Conservation (phyloP, 2,329 filamentous ascomycete genomes). For the Penicillium sp. region DNA sequence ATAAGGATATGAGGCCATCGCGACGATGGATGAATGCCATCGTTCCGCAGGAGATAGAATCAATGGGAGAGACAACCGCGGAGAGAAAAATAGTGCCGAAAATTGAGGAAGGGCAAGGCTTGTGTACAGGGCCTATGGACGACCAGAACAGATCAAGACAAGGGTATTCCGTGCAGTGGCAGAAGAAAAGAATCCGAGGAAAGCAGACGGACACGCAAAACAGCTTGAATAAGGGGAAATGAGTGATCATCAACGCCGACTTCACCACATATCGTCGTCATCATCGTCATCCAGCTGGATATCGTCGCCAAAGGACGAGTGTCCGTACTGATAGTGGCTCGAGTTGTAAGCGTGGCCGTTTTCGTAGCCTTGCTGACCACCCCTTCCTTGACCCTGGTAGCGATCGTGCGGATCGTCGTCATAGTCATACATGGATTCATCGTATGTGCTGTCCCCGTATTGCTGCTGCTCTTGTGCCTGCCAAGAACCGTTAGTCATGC, state of each 20-base stretch:
- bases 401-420: constrained; percentile 45
- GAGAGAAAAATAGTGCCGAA: background rate
- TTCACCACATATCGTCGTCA: constrained; percentile 54
- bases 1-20: background rate
- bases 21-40: background rate
- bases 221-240: constrained; percentile 16
- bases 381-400: constrained; percentile 40
- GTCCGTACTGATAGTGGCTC: constrained; percentile 42
- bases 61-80: background rate
- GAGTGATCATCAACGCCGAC: constrained; percentile 23
- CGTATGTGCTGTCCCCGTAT: constrained; percentile 46
- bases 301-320: constrained; percentile 45
- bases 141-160: constrained; percentile 28
- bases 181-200: constrained; percentile 12
- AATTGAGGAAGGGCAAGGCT: constrained; percentile 4
- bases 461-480: constrained; percentile 34
- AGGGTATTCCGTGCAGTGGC: constrained; percentile 29
- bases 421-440: constrained; percentile 56
- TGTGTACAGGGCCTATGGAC: constrained; percentile 33
- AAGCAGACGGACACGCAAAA: constrained; percentile 29
- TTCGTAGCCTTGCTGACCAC: constrained; percentile 42
- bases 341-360: constrained; percentile 39
- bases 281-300: constrained; percentile 46
- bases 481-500: constrained; percentile 8
- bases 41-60: background rate